Evolutionary conservation across 345 rosid species (phyloP).

Genomic region (Rhizophora apiculata): DNA sequence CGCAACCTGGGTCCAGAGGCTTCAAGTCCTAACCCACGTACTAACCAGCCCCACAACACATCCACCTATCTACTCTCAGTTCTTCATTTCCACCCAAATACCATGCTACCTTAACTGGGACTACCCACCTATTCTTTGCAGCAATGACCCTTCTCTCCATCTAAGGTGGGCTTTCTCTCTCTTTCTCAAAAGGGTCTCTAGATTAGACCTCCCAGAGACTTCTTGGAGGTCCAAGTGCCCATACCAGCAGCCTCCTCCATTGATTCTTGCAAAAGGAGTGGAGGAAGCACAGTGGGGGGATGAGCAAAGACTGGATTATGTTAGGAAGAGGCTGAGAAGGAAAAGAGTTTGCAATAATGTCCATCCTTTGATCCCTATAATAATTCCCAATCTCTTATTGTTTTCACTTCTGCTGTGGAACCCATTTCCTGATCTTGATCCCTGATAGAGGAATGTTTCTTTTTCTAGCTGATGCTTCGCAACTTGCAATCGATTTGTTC

Average conservation of each 20-base stretch:
- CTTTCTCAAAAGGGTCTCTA: constrained; percentile 48
- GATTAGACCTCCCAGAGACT: constrained; percentile 51
- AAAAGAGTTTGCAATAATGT: constrained; percentile 36
- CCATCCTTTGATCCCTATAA: constrained; percentile 50
- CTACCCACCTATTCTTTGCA: constrained; percentile 64
- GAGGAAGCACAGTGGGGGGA: constrained; percentile 73
- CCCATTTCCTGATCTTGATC: constrained; percentile 37
- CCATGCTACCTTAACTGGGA: constrained; percentile 70
- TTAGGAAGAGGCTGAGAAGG: constrained; percentile 56
- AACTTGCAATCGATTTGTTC: too few species aligned
- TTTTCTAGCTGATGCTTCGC: too few species aligned
- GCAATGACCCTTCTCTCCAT: constrained; percentile 27
- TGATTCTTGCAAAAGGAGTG: constrained; percentile 55
- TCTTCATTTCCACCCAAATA: constrained; percentile 44
- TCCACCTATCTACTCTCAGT: constrained; percentile 50
- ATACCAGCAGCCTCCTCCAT: constrained; percentile 69
- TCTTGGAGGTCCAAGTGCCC: constrained; percentile 84
- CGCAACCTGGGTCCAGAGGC: constrained; percentile 39
- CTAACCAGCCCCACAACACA: constrained; percentile 47
- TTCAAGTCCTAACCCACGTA: constrained; percentile 52
- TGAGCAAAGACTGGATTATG: constrained; percentile 48
- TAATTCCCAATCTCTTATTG: constrained; percentile 55
- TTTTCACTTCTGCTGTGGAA: constrained; percentile 57
- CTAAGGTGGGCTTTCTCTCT: constrained; percentile 51
- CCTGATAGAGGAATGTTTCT: background rate